These are phyloP conservation scores for Eucalyptus tenuipes DNA, from an alignment of 345 rosid species.

Conservation along the genomic window DNA sequence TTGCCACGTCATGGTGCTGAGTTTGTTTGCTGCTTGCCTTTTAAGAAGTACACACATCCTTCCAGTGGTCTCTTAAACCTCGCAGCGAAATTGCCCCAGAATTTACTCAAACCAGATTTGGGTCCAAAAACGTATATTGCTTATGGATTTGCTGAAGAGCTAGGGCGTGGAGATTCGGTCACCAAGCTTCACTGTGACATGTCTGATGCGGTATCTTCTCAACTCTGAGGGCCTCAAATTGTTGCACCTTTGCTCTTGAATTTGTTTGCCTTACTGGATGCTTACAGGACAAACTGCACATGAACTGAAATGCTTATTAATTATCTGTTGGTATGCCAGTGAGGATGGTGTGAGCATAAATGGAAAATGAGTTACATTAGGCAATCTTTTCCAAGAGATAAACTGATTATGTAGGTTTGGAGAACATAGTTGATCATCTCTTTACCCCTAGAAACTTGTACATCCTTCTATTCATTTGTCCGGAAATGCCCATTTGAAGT, in stretches of 20 bases:
- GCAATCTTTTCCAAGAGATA: not conserved
- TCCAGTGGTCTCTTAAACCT: conserved; percentile 43
- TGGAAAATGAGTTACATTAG: not conserved
- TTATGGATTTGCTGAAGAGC: conserved; percentile 56
- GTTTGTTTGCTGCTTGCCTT: conserved; percentile 54
- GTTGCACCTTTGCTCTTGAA: not conserved
- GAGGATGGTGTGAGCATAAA: not conserved
- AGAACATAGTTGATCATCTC: not conserved
- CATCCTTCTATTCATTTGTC: not conserved
- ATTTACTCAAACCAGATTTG: conserved; percentile 61
- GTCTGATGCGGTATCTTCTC: conserved; percentile 69
- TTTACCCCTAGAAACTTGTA: not conserved
- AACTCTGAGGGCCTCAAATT: not conserved
- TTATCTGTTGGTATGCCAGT: not conserved
- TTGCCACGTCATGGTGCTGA: conserved; percentile 67
- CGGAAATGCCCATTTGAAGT: not conserved
- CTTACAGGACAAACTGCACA: not conserved
- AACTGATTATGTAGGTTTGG: not conserved
- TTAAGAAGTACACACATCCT: conserved; percentile 72
- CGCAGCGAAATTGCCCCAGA: conserved; percentile 38
- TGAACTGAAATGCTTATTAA: not conserved
- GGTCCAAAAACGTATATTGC: conserved; percentile 84
- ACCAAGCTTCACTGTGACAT: conserved; percentile 86
- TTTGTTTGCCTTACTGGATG: not conserved
- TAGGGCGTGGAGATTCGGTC: conserved; percentile 82